Evolutionary conservation across 192 early-diverging fungal species (phyloP), one percentile per base, ranked within the genome.

Genomic region (Coemansia sp.): DNA sequence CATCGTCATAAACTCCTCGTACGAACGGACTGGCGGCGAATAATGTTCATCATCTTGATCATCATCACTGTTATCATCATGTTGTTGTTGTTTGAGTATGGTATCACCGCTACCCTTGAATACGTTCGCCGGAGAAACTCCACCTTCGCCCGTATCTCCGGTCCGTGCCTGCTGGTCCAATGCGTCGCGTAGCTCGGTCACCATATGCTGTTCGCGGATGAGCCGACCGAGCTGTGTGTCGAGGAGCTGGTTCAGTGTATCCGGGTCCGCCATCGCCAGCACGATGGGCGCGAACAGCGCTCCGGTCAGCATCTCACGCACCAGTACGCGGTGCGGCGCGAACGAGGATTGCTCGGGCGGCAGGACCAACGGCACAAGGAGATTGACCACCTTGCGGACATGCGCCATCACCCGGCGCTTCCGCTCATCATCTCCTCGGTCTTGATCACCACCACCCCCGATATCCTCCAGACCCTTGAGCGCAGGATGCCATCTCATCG

Each of bases 161-260:
- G 19, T 22, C 27, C 27, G 23, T 5, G 86, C 83, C 59, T 91
- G 89, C 52, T 81, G 73, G 46, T 87, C 80, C 47, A 91, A 64
- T 18, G 84, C 89, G 33, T 84, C 84, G 12, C 89, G 80, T 19
- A 91, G 64, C 65, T 88, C 83, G 27, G 67, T 79, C 38, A 91
- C 87, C 87, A 91, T 91, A 27, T 89, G 83, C 63, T 73, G 69
- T 50, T 86, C 76, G 16, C 71, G 68, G 52, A 82, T 81, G 24
- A 74, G 60, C 51, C 57, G 54, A 32, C 64, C 69, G 32, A 79
- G 49, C 69, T 87, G 83, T 11, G 71, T 60, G 30, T 89, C 88
- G n/a, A 95, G 68, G 14, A 85, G 81, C 58, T 91, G 86, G 69
- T 96, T 95, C 82, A 89, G 87, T 38, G 86, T 95, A 68, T 96